Base-by-base conservation (phyloP, 805 yeast species). In the Starmerella scarabaei region DNA sequence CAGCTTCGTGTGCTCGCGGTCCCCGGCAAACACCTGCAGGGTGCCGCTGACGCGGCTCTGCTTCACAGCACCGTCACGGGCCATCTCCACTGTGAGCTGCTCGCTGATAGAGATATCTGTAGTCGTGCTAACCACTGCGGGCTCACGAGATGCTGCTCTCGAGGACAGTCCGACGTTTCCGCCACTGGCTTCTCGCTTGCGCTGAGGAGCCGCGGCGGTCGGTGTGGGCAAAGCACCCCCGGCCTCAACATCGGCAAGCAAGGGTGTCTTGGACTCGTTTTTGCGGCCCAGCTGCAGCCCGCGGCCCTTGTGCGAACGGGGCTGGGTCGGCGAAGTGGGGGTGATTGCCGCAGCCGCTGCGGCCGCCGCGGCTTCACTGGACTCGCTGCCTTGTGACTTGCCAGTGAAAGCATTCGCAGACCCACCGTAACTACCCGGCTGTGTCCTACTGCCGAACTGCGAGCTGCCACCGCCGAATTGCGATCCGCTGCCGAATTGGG, bases 21-120 rank as follows among this genome's bases (percentile, higher is more conserved):
- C 73, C 58, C 80, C 85, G 48, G 91, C 75, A 58, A 94, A 77
- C 57, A 91, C 66, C 62, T 84, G 93, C 51, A 88, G 67, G 51
- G 81, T 93, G 60, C 98, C 97, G 61, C 83, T 83, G 43, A 85
- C 72, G 57, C 86, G 95, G 32, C 83, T 73, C 35, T 47, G 38
- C 45, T 53, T 48, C 37, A 60, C 54, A 17, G 57, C 68, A 35
- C 97, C 97, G 51, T 88, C 96, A 56, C 96, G 77, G 11, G 79
- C 64, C 44, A 88, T 69, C 51, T 76, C 77, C 3, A 91, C 91
- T 23, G 76, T 68, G 43, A 85, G 68, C 51, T 77, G 75, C 63
- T 88, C 97, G 55, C 75, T 76, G 34, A 84, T 63, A 5, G 80
- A 67, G 47, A 86, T 69, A 59, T 85, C 71, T 37, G 86, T 77